Evolutionary conservation across 305 asterid species (phyloP).

Genomic region (Fraxinus platypoda): DNA sequence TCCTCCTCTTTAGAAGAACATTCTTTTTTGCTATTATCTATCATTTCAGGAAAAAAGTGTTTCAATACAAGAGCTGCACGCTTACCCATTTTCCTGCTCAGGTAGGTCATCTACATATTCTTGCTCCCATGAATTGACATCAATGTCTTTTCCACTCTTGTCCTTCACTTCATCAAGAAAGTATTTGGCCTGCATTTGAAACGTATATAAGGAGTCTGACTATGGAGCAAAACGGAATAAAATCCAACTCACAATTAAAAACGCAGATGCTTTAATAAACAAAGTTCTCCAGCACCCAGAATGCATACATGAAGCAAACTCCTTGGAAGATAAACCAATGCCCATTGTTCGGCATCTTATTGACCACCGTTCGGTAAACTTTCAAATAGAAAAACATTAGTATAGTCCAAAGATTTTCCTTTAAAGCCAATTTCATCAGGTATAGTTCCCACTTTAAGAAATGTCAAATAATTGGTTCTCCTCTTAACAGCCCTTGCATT

Average conservation of each 20-base stretch:
- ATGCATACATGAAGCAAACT: neutral
- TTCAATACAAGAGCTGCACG: neutral
- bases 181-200: conserved; percentile 62
- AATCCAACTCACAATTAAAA: neutral
- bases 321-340: neutral
- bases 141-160: conserved; percentile 60
- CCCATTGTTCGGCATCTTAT: neutral
- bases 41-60: neutral
- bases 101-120: conserved; percentile 78
- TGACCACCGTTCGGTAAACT: neutral
- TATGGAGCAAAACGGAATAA: neutral
- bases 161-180: conserved; percentile 80
- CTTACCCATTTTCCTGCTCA: conserved; percentile 67
- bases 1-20: neutral
- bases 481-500: too few species aligned
- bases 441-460: neutral
- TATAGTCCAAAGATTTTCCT: neutral
- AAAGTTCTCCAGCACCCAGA: neutral
- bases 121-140: conserved; percentile 61
- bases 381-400: neutral
- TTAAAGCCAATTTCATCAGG: neutral
- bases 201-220: neutral
- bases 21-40: neutral
- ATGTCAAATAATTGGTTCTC: neutral
- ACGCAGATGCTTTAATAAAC: neutral